Conservation (phyloP, 2,329 filamentous ascomycete genomes). For the Arthrobotrys megalospora region DNA sequence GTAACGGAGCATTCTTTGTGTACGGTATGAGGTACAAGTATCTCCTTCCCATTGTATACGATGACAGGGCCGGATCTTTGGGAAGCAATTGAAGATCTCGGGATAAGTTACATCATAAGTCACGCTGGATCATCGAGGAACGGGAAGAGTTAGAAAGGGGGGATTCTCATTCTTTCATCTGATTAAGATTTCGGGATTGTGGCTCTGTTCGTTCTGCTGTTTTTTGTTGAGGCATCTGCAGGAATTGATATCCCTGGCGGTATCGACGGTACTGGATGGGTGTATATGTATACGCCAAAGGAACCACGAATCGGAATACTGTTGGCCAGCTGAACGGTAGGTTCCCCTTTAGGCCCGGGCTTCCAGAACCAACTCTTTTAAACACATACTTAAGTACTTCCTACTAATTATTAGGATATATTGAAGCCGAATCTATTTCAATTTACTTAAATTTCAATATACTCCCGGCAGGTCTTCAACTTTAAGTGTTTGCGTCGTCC, state of each 20-base stretch:
- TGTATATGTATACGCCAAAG: neutral
- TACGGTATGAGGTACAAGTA: neutral
- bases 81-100: conserved; percentile 28
- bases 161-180: conserved; percentile 14
- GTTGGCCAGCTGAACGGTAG: neutral
- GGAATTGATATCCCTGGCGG: neutral
- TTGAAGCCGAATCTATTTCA: neutral
- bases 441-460: neutral
- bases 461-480: conserved; percentile 7
- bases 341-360: neutral
- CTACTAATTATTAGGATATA: neutral
- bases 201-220: neutral
- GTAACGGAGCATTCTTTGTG: conserved; percentile 17
- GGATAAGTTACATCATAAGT: conserved; percentile 22
- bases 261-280: neutral
- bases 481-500: conserved; percentile 22
- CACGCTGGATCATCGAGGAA: conserved; percentile 5
- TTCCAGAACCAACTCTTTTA: neutral
- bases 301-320: neutral
- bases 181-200: neutral
- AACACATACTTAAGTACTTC: too few species aligned
- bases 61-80: conserved; percentile 5
- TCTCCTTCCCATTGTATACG: conserved; percentile 14
- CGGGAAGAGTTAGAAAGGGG: neutral
- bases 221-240: neutral